These are phyloP conservation scores for Solanum hybrid DNA, from an alignment of 305 asterid species.

Conservation along the genomic window DNA sequence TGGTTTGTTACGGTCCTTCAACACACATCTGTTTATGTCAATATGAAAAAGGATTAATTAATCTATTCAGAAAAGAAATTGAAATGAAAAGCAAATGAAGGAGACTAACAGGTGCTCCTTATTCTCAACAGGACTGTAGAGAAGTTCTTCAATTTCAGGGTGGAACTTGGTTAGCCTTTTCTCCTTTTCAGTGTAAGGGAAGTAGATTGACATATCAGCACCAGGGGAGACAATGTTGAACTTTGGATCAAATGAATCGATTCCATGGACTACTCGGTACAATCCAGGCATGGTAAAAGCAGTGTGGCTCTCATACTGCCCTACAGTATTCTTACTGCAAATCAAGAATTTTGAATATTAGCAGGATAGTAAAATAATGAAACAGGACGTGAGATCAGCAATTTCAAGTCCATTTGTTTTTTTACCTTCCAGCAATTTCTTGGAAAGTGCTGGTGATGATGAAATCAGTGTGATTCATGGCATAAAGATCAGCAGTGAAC, in stretches of 20 bases:
- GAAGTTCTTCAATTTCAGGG: conserved; percentile 69
- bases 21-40: conserved; percentile 37
- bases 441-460: conserved; percentile 83
- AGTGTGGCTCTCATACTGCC: conserved; percentile 74
- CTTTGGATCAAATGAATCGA: conserved; percentile 65
- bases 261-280: conserved; percentile 74
- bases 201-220: conserved; percentile 59
- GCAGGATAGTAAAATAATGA: neutral
- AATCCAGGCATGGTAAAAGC: conserved; percentile 83
- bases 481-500: conserved; percentile 67
- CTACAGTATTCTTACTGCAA: conserved; percentile 68
- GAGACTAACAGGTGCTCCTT: conserved; percentile 60
- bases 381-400: neutral
- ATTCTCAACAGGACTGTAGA: conserved; percentile 59
- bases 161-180: conserved; percentile 52
- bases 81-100: neutral
- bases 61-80: neutral
- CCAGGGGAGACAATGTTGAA: conserved; percentile 81
- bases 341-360: neutral
- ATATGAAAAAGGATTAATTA: neutral
- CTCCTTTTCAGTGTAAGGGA: conserved; percentile 52
- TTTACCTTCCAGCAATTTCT: conserved; percentile 78
- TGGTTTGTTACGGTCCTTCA: conserved; percentile 64
- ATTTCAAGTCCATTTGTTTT: neutral
- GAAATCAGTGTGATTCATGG: conserved; percentile 80